phyloP scores from a whole-genome alignment of 495 filamentous ascomycete species.

The Podospora pseudopauciseta region DNA sequence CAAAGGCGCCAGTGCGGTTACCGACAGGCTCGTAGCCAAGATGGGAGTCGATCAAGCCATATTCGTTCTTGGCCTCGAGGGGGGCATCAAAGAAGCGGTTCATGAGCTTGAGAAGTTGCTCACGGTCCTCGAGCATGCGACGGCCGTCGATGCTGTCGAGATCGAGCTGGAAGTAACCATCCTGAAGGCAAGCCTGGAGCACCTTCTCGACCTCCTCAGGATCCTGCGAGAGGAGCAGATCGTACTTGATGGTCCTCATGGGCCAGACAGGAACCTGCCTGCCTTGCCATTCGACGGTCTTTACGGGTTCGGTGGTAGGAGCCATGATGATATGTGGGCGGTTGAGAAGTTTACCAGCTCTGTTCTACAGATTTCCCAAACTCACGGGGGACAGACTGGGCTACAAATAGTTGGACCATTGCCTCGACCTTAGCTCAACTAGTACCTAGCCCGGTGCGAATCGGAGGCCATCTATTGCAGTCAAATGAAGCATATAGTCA shows the following conservation, averaged over 20 bases:
- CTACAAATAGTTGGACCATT: neutral
- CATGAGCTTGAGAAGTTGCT: slow-evolving; percentile 50
- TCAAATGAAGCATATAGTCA: slow-evolving; percentile 2
- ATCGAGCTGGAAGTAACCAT: slow-evolving; percentile 57
- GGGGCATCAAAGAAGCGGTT: slow-evolving; percentile 49
- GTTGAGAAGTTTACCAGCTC: slow-evolving; percentile 1
- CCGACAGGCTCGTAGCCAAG: slow-evolving; percentile 52
- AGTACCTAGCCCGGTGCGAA: neutral
- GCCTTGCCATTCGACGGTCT: slow-evolving; percentile 49
- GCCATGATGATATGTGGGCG: slow-evolving; percentile 32
- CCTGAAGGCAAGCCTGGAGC: slow-evolving; percentile 43
- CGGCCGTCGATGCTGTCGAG: slow-evolving; percentile 47
- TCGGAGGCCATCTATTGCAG: neutral
- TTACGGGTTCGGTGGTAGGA: slow-evolving; percentile 36
- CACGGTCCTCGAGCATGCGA: slow-evolving; percentile 44
- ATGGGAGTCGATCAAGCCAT: slow-evolving; percentile 44
- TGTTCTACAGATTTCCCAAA: neutral
- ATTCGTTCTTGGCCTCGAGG: slow-evolving; percentile 49
- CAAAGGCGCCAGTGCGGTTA: slow-evolving; percentile 46
- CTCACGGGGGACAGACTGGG: neutral
- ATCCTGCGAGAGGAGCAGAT: slow-evolving; percentile 46
- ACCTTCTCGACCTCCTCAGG: slow-evolving; percentile 49
- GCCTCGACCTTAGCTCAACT: neutral
- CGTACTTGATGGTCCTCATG: slow-evolving; percentile 48
- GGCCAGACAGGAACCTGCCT: slow-evolving; percentile 50